A percentile compares a stretch with the other conserved stretches of the same genome.
Conservation (phyloP, 192 early-diverging fungal species). For the Umbelopsis vinacea region DNA sequence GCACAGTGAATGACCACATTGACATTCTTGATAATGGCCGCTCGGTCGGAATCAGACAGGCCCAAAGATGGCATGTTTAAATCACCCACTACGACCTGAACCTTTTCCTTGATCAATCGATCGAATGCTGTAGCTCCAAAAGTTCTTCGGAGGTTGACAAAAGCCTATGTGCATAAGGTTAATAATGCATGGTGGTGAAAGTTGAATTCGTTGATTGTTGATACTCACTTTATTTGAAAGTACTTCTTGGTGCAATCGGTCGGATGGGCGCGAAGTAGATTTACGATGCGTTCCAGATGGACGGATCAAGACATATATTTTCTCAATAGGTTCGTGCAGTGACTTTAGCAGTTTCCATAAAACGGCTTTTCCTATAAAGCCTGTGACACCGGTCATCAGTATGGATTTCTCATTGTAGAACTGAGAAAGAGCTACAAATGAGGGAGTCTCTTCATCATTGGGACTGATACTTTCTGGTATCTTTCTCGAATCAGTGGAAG, state of each 20-base stretch:
- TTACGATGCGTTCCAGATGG: conserved; percentile 18
- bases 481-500: neutral
- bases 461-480: neutral
- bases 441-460: neutral
- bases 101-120: conserved; percentile 41
- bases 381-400: conserved; percentile 56
- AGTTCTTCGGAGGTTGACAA: conserved; percentile 42
- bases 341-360: conserved; percentile 51
- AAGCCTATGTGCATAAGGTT: conserved; percentile 30
- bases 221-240: conserved; percentile 37
- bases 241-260: conserved; percentile 39
- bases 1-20: conserved; percentile 54
- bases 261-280: conserved; percentile 11
- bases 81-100: conserved; percentile 48
- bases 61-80: conserved; percentile 42
- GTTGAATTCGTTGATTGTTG: too few relatives aligned
- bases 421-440: neutral
- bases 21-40: conserved; percentile 43
- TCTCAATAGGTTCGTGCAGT: conserved; percentile 44
- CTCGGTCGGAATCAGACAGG: conserved; percentile 41
- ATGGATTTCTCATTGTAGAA: conserved; percentile 45
- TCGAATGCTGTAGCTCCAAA: conserved; percentile 43
- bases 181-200: neutral
- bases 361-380: conserved; percentile 58
- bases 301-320: conserved; percentile 30